Conservation (phyloP, 1,284 basidiomycete species). For the Chalciporus piperatoides region DNA sequence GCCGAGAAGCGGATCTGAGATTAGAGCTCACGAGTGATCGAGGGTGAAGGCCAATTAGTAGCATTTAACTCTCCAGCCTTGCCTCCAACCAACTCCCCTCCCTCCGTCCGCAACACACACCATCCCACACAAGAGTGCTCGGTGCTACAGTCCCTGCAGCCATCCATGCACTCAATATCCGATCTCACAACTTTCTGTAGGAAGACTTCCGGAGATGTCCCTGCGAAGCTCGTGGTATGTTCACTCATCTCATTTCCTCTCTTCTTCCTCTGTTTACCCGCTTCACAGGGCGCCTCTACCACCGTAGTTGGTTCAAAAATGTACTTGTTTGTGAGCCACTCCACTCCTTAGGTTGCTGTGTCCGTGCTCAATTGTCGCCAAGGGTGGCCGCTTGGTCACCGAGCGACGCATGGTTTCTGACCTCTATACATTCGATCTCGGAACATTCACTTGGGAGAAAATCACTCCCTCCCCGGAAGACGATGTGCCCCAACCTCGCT, state of each 20-base stretch:
- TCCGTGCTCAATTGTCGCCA: slow-evolving; percentile 1
- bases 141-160: not conserved
- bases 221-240: slow-evolving; percentile 83
- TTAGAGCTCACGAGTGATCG: slow-evolving; percentile 17
- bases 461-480: slow-evolving; percentile 62
- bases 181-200: slow-evolving; percentile 85
- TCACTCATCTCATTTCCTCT: not conserved
- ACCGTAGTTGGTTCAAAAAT: slow-evolving; percentile 81
- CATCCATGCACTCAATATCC: slow-evolving; percentile 71
- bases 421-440: slow-evolving; percentile 83
- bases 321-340: slow-evolving; percentile 72
- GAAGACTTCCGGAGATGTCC: slow-evolving; percentile 82
- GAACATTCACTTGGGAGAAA: slow-evolving; percentile 74
- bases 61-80: slow-evolving; percentile 21
- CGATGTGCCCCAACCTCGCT: slow-evolving; percentile 71
- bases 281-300: slow-evolving; percentile 70
- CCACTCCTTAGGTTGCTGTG: not conserved
- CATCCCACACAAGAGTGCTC: not conserved
- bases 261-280: slow-evolving; percentile 1
- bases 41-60: slow-evolving; percentile 12
- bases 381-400: slow-evolving; percentile 85
- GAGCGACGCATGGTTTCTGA: slow-evolving; percentile 86
- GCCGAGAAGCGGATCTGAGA: slow-evolving; percentile 32
- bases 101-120: slow-evolving; percentile 6
- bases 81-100: not conserved